Percentiles rank a stretch among this genome's conserved stretches.
Conservation (phyloP, 768 basidiomycete genomes). For the Hemileccinum impolitum region DNA sequence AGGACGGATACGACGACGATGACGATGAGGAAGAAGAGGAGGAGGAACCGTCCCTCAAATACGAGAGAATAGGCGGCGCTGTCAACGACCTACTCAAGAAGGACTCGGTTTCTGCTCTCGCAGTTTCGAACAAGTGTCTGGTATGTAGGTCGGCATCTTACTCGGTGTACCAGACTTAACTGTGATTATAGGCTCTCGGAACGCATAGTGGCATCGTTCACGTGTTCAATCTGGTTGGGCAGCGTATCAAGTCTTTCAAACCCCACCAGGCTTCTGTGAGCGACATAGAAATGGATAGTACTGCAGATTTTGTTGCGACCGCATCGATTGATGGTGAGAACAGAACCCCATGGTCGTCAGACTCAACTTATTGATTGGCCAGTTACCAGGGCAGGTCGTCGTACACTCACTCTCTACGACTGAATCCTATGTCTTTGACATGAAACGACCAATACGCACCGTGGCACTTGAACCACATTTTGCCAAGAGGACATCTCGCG, state of each 20-base stretch:
- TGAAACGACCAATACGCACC: conserved; percentile 88
- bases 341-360: conserved; percentile 30
- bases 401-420: conserved; percentile 76
- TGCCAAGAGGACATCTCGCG: conserved; percentile 67
- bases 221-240: conserved; percentile 73
- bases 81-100: conserved; percentile 79
- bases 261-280: conserved; percentile 86
- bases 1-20: conserved; percentile 45
- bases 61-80: conserved; percentile 72
- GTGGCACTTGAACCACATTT: conserved; percentile 91
- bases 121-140: conserved; percentile 69
- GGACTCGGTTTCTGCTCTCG: conserved; percentile 83
- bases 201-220: conserved; percentile 94
- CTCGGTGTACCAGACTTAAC: neutral
- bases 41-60: conserved; percentile 90
- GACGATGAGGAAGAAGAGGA: conserved; percentile 73
- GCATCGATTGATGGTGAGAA: conserved; percentile 88
- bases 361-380: conserved; percentile 49
- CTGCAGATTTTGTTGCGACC: conserved; percentile 86
- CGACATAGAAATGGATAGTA: conserved; percentile 80
- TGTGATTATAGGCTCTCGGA: conserved; percentile 66
- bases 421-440: conserved; percentile 83
- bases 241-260: conserved; percentile 84
- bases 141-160: conserved; percentile 37
- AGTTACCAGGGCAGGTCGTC: conserved; percentile 76